Base-by-base conservation (phyloP, 2,329 filamentous ascomycete genomes). In the Purpureocillium takamizusanense region DNA sequence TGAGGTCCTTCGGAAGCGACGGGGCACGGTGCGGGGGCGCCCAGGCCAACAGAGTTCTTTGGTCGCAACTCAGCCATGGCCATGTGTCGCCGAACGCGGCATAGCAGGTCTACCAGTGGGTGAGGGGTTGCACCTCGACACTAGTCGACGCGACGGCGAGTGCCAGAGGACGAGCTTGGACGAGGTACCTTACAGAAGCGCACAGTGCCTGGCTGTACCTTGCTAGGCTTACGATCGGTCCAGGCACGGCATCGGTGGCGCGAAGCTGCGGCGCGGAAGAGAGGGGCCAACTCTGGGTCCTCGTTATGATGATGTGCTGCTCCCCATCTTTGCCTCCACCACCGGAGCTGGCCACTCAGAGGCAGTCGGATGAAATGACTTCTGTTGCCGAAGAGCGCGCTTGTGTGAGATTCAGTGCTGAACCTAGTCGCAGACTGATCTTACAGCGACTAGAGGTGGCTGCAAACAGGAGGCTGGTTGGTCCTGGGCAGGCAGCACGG, bases 181-280 rank as follows among this genome's bases (percentile, higher is more conserved):
- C 6, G 21, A 29, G 17, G 34, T 37, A 31, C 35, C 35, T 37
- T 37, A 25, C 35, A 37, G 27, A 30, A 30, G 28, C 11, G 27
- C 31, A 15, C 27, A 29, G 27, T 30, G 29, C 35, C 35, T 36
- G 35, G 35, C 28, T 7, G 35, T 31, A 21, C 35, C 28, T 36
- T 25, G 9, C 14, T 31, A 29, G 28, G 28, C 21, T 14, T 18
- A 13, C 28, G 27, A 30, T 37, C 35, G 17, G 28, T 25, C 35
- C 35, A 37, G 35, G 35, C 27, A 37, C 35, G 27, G 28, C 35
- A 37, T 37, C 35, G 28, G 35, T 37, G 35, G 35, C 35, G 35
- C 13, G 27, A 17, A 37, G 35, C 35, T 25, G 27, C 14, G 9
- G 14, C 13, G 28, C 21, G 35, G 35, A 31, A 28, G 35, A 28